A percentile compares a stretch with the other conserved stretches of the same genome.
Evolutionary conservation across 2,329 filamentous ascomycete genomes (phyloP).

Genomic region (Chrysosporium queenslandicum): DNA sequence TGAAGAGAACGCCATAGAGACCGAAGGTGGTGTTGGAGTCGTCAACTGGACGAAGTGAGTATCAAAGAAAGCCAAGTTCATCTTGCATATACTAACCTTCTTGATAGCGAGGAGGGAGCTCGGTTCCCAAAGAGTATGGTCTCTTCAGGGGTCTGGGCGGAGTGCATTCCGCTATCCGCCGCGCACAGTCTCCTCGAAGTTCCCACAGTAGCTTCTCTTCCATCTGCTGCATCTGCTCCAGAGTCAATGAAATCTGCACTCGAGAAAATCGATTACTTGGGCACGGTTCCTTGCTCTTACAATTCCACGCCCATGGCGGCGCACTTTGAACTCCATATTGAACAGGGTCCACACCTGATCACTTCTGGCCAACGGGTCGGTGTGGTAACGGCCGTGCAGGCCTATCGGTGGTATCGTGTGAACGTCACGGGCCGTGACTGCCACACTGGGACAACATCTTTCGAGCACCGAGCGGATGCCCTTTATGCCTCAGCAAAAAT

Average conservation of each 20-base stretch:
- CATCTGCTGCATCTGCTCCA: conserved; percentile 42
- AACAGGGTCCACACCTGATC: conserved; percentile 70
- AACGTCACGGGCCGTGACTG: conserved; percentile 57
- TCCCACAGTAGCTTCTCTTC: conserved; percentile 35
- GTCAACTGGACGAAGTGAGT: conserved; percentile 66
- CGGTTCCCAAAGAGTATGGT: conserved; percentile 68
- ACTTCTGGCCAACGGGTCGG: conserved; percentile 53
- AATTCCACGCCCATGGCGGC: conserved; percentile 57
- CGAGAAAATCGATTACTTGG: conserved; percentile 61
- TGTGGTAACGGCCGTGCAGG: conserved; percentile 62
- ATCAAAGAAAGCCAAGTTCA: not conserved
- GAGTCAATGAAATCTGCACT: conserved; percentile 60
- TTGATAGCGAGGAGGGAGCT: conserved; percentile 64
- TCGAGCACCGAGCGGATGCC: conserved; percentile 56
- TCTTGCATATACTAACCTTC: not conserved
- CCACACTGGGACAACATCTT: conserved; percentile 66
- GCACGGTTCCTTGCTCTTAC: conserved; percentile 47
- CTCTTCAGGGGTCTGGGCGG: conserved; percentile 67
- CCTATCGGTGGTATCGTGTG: conserved; percentile 63
- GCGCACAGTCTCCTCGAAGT: conserved; percentile 57
- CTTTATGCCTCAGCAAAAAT: conserved; percentile 57
- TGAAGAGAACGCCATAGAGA: conserved; percentile 57
- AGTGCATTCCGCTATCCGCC: conserved; percentile 50
- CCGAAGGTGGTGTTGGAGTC: conserved; percentile 60
- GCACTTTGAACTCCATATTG: conserved; percentile 77